Base-by-base conservation (phyloP, 2,329 filamentous ascomycete species). In the Keithomyces neogunnii region DNA sequence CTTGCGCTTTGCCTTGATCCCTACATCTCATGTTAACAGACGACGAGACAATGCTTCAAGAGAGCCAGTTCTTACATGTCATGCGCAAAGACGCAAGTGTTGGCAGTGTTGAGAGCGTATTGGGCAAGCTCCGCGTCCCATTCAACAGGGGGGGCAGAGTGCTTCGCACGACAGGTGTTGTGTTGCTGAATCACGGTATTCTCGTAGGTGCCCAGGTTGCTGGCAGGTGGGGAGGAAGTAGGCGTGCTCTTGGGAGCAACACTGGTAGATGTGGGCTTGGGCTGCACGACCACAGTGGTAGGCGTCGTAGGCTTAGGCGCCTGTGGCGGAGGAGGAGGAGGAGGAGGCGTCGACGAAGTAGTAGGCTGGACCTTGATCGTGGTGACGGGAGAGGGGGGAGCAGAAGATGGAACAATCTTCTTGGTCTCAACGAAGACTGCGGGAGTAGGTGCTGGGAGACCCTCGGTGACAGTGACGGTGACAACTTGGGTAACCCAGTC, bases 151-250 rank as follows among this genome's bases (percentile, higher is more conserved):
- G 69, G 63, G 36, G 82, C 82, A 19, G 85, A 85, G 78, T 96
- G 89, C 74, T 93, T 95, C 63, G 75, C 67, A 56, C 93, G 91
- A 72, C 93, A 88, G 49, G 85, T 62, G 73, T 96, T 96, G 84
- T 97, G 93, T 66, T 88, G 81, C 60, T 84, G 74, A 47, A 92
- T 61, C 47, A 77, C 76, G 11, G 69, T 64, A 51, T 65, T 65
- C 52, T 60, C 36, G 53, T 73, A 70, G 50, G 67, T 57, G 42
- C 51, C 52, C 36, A 42, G n/a, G 39, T 54, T 46, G 50, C 26
- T 44, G 28, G 29, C 8, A 10, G 49, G 26, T 13, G 49, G 13
- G 33, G 35, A 9, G n/a, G 47, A 11, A 32, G 45, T 43, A 26
- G 57, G 51, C 36, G 57, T 44, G 10, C 5, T 39, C 36, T 10